Percentiles rank a stretch among this genome's conserved stretches.
These are phyloP conservation scores for Ailanthus altissimus DNA, from an alignment of 345 rosid species.

Conservation along the genomic window DNA sequence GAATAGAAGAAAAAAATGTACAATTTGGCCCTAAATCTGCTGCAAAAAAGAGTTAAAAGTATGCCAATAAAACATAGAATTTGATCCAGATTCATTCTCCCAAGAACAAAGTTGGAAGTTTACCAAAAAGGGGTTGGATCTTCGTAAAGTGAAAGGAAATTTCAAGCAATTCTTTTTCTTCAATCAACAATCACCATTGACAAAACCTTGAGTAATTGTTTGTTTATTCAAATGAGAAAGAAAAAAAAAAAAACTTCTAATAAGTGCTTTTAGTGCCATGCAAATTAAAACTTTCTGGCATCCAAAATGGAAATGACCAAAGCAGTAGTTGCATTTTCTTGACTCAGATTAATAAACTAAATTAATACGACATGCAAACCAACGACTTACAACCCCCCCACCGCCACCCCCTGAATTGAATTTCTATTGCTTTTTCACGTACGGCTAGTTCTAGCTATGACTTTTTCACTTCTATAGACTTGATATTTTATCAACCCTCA, in stretches of 20 bases:
- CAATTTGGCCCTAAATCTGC: not conserved
- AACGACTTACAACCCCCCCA: too few relatives aligned
- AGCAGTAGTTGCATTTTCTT: not conserved
- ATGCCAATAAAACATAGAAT: not conserved
- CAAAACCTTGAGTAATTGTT: not conserved
- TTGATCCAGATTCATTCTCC: not conserved
- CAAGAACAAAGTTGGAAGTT: not conserved
- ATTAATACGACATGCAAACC: not conserved
- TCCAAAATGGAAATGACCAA: not conserved
- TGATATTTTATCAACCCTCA: not conserved
- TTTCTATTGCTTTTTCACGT: not conserved
- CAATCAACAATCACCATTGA: not conserved
- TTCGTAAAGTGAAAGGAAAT: constrained; percentile 6
- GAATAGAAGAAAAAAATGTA: not conserved
- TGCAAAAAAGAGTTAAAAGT: not conserved
- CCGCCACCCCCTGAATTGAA: too few relatives aligned
- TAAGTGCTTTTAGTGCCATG: not conserved
- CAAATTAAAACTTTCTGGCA: not conserved
- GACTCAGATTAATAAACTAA: not conserved
- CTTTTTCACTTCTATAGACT: too few relatives aligned
- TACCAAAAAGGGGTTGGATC: not conserved
- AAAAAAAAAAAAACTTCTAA: not conserved
- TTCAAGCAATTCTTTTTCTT: not conserved
- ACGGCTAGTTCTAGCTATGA: too few relatives aligned
- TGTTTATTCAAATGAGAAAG: not conserved